Conservation (phyloP, 768 basidiomycete genomes). For the Tephrocybe sp. region DNA sequence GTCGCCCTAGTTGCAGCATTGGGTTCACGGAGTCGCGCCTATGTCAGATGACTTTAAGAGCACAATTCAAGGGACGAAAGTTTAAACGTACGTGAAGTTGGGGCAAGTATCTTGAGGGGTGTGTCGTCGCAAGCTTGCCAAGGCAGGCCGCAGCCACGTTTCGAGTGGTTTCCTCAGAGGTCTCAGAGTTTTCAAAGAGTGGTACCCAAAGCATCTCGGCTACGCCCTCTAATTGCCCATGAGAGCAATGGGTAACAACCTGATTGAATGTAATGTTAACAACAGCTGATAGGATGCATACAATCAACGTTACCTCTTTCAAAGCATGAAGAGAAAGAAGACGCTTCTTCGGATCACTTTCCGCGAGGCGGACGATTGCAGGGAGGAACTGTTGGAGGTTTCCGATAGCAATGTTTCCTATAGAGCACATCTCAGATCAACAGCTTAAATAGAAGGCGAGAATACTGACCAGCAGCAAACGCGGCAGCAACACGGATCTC, state of each 20-base stretch:
- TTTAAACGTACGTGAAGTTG: conserved; percentile 75
- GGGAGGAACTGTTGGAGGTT: conserved; percentile 88
- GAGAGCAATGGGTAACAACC: conserved; percentile 91
- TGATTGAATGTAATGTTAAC: conserved; percentile 24
- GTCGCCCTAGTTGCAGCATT: conserved; percentile 79
- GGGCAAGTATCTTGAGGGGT: conserved; percentile 87
- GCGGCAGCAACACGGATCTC: conserved; percentile 90
- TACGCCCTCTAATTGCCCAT: conserved; percentile 79
- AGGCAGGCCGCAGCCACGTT: conserved; percentile 97
- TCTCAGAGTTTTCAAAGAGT: conserved; percentile 88
- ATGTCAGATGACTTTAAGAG: conserved; percentile 2
- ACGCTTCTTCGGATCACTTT: conserved; percentile 75
- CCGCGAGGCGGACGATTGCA: conserved; percentile 73
- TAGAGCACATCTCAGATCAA: background rate
- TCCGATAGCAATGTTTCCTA: conserved; percentile 95
- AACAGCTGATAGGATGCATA: background rate
- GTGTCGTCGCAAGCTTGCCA: conserved; percentile 91
- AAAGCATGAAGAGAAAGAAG: conserved; percentile 88
- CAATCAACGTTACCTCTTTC: conserved; percentile 68
- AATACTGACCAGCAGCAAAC: conserved; percentile 80
- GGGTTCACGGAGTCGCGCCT: conserved; percentile 69
- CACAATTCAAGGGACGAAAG: background rate
- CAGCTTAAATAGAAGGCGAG: background rate
- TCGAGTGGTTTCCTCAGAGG: conserved; percentile 86
- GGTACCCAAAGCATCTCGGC: conserved; percentile 92